These are phyloP conservation scores for Xerocomellus chrysenteron DNA, from an alignment of 768 basidiomycete genomes.

Conservation along the genomic window DNA sequence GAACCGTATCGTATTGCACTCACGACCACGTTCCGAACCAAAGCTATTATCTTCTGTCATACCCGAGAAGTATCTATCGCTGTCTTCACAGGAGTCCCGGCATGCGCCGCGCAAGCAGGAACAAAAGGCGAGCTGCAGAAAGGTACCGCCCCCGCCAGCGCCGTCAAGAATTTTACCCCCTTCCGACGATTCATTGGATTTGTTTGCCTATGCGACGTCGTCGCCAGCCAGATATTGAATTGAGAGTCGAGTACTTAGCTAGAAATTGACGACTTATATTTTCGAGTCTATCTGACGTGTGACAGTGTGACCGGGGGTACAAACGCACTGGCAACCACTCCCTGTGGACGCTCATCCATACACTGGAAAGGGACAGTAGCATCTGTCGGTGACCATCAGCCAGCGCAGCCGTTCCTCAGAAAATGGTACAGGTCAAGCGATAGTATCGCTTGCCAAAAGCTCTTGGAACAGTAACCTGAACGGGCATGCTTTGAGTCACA, in stretches of 20 bases:
- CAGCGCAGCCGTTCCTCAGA: background rate
- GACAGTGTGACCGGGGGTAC: no score
- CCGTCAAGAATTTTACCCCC: slow-evolving; percentile 13
- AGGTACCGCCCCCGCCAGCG: background rate
- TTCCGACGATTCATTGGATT: slow-evolving; percentile 52
- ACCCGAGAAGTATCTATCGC: slow-evolving; percentile 14
- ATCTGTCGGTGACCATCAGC: background rate
- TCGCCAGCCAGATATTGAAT: slow-evolving; percentile 27
- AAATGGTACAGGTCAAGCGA: background rate
- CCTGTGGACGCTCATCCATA: no score
- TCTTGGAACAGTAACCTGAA: background rate
- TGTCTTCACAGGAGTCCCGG: slow-evolving; percentile 6
- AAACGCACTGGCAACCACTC: no score
- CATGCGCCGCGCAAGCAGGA: slow-evolving; percentile 7
- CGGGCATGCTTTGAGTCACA: background rate
- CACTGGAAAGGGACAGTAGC: background rate
- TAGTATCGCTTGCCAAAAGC: background rate
- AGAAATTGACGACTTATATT: no score
- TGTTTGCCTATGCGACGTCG: slow-evolving; percentile 41
- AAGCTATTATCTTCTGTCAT: slow-evolving; percentile 12
- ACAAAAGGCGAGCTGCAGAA: slow-evolving; percentile 4
- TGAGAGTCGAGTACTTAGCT: background rate
- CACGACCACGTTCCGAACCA: slow-evolving; percentile 6
- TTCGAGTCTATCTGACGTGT: no score
- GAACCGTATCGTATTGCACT: slow-evolving; percentile 37